Evolutionary conservation across 306 rosid genomes (phyloP).

Genomic region (Cucurbita argyrosperma): DNA sequence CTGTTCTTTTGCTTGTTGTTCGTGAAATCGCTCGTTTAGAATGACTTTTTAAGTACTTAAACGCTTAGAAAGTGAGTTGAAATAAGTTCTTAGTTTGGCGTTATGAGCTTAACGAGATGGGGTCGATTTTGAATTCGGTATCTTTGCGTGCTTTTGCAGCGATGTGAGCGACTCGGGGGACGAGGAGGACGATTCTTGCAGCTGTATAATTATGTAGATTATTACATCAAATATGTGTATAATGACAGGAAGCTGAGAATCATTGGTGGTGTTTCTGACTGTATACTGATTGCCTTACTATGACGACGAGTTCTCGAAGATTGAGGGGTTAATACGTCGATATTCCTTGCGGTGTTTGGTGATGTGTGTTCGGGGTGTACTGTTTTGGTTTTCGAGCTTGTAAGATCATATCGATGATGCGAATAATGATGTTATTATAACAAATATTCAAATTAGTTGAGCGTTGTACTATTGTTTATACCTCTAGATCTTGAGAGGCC

Average conservation of each 20-base stretch:
- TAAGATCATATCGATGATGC: background rate
- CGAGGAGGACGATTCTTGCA: conserved; percentile 11
- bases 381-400: background rate
- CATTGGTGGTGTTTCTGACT: background rate
- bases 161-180: conserved; percentile 11
- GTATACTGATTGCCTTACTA: background rate
- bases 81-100: background rate
- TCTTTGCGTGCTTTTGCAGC: background rate
- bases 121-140: background rate
- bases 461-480: background rate
- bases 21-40: no score
- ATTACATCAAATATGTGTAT: background rate
- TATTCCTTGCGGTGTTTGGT: background rate
- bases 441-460: background rate
- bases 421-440: background rate
- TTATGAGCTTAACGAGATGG: background rate
- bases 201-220: conserved; percentile 13
- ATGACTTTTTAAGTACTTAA: background rate
- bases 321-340: background rate
- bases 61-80: background rate
- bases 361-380: background rate
- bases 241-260: background rate
- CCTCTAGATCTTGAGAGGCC: background rate
- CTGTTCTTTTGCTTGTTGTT: background rate
- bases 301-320: background rate